Evolutionary conservation across 1,139 yeast species (phyloP).

Genomic region (Kodamaea sp.): DNA sequence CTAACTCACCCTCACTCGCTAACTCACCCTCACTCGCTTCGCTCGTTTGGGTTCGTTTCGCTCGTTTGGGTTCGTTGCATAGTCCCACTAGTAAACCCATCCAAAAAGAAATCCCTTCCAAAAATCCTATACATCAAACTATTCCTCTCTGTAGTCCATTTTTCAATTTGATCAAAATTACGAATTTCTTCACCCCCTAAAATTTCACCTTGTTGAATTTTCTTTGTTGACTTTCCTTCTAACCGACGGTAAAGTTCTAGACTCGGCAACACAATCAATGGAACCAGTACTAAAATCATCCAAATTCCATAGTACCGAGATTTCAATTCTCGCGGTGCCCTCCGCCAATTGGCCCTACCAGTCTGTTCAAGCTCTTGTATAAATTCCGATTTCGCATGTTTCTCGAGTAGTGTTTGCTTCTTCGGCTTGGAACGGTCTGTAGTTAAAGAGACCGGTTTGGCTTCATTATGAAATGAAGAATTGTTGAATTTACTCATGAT

Average conservation of each 20-base stretch:
- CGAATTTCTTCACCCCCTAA: conserved; percentile 32
- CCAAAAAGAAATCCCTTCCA: conserved; percentile 44
- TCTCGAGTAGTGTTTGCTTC: conserved; percentile 11
- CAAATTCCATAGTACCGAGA: conserved; percentile 39
- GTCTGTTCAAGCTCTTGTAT: conserved; percentile 35
- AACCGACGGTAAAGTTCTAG: conserved; percentile 36
- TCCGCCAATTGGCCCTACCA: conserved; percentile 45
- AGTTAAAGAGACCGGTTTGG: conserved; percentile 15
- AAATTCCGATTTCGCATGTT: conserved; percentile 24
- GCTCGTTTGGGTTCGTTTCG: no score
- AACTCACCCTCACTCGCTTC: no score
- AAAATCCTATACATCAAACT: conserved; percentile 39
- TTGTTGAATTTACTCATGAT: conserved; percentile 17
- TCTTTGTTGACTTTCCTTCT: conserved; percentile 42
- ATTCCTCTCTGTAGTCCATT: conserved; percentile 38
- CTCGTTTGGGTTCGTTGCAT: no score
- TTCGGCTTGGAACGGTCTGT: conserved; percentile 12
- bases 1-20: no score
- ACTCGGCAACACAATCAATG: conserved; percentile 34
- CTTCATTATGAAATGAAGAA: conserved; percentile 34
- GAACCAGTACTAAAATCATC: conserved; percentile 39
- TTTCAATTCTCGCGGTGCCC: conserved; percentile 41
- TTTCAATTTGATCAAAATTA: conserved; percentile 38
- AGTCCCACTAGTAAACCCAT: conserved; percentile 47
- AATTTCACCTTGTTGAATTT: conserved; percentile 41